Evolutionary conservation across 345 rosid species (phyloP), one percentile per base, ranked within the genome.

Genomic region (Salix exigua): DNA sequence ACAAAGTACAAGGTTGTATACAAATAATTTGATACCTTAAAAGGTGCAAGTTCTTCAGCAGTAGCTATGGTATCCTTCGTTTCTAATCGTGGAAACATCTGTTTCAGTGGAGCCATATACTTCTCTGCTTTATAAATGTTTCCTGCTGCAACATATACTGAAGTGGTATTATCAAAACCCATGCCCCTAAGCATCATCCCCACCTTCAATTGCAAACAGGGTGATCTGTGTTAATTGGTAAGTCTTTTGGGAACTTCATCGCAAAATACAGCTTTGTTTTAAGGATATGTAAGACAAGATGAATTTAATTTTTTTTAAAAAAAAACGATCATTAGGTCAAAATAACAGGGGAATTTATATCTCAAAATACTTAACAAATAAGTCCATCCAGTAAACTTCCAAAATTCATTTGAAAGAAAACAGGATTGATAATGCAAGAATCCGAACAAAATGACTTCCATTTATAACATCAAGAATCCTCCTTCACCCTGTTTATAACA

Each of bases 121-220:
- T 85, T 96, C 19, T 96, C 94, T n/a, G 86, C 94, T 80, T 91
- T 91, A 77, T 96, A 96, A 81, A 93, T 91, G 82, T 89, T 89
- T 76, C 99, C 99, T 0, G 99, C 97, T 68, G 98, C 97, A 37
- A 91, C 88, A 73, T 91, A 96, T 25, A 93, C 88, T 67, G 89
- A 81, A 26, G 97, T 96, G 71, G 83, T 89, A 75, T 88, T 92
- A 83, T 89, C 85, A 72, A 91, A 96, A 65, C 98, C 99, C 98
- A 96, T 96, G 73, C 98, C 99, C 80, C 98, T 92, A 75, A 96
- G 97, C 98, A 96, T 89, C 98, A 96, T 87, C 75, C 99, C 99
- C 1, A 91, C 99, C 99, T 93, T 84, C 74, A 82, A 63, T 0
- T 33, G 37, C 72, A 68, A 48, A 51, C 40, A 44, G 53, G 30